These are phyloP conservation scores for Sphaerostilbella broomeana DNA, from an alignment of 2,329 filamentous ascomycete species.

Conservation along the genomic window DNA sequence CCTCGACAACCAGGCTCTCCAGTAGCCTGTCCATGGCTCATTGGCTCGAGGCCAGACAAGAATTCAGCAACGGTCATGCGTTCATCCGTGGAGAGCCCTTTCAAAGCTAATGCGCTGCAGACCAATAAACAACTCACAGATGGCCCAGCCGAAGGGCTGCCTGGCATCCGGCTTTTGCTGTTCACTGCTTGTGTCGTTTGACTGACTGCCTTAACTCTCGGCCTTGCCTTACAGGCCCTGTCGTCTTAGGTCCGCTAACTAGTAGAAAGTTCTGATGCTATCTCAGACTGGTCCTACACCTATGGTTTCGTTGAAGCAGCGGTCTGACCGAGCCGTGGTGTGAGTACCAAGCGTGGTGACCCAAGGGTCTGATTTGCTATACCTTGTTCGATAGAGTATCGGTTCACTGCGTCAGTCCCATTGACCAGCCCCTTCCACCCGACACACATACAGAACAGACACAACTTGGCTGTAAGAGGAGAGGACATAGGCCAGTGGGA, in stretches of 20 bases:
- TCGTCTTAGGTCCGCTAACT: conserved; percentile 6
- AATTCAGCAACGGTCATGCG: conserved; percentile 45
- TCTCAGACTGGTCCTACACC: too few species aligned
- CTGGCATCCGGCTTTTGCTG: conserved; percentile 4
- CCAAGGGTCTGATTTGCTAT: conserved; percentile 12
- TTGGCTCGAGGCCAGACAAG: conserved; percentile 33
- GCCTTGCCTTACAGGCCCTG: conserved; percentile 8
- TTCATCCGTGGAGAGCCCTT: conserved; percentile 42
- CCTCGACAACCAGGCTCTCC: conserved; percentile 9
- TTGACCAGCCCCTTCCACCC: conserved; percentile 7
- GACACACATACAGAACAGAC: conserved; percentile 7
- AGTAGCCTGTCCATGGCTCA: conserved; percentile 21
- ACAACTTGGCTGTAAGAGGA: too few species aligned
- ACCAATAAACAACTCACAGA: conserved; percentile 35
- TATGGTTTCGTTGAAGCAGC: conserved; percentile 5
- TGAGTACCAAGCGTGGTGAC: conserved; percentile 1
- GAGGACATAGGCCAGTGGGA: too few species aligned
- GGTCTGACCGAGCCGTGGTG: conserved; percentile 5
- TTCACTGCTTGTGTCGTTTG: neutral
- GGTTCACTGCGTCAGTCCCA: conserved; percentile 14
- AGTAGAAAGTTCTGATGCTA: too few species aligned
- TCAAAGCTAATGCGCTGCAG: conserved; percentile 38
- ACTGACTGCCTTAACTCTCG: neutral
- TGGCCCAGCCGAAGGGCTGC: conserved; percentile 35
- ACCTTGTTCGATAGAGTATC: conserved; percentile 10